These are phyloP conservation scores for Hymenoscyphus infarciens DNA, from an alignment of 2,329 filamentous ascomycete species.

Conservation along the genomic window DNA sequence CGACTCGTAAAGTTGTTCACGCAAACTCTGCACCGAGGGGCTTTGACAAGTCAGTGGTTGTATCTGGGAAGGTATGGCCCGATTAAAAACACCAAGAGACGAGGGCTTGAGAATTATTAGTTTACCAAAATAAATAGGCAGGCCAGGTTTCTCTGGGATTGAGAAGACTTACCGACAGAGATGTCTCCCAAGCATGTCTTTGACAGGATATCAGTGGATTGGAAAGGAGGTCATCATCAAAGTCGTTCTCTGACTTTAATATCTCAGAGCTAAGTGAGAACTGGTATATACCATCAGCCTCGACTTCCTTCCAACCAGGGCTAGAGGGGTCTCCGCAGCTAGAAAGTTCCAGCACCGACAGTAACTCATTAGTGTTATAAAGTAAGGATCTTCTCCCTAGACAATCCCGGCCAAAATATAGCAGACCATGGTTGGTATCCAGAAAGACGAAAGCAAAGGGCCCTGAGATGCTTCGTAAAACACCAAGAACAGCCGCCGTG, in stretches of 20 bases:
- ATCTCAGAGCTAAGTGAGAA: constrained; percentile 21
- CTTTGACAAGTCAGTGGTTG: constrained; percentile 41
- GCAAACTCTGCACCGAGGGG: constrained; percentile 50
- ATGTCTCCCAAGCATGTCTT: constrained; percentile 16
- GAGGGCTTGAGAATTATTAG: constrained; percentile 14
- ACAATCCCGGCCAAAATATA: constrained; percentile 85
- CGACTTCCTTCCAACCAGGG: constrained; percentile 70
- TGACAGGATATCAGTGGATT: constrained; percentile 15
- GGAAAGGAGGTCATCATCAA: constrained; percentile 2
- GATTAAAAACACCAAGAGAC: constrained; percentile 33
- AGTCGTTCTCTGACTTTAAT: not conserved
- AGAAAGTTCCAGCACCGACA: constrained; percentile 55
- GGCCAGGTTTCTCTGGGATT: not conserved
- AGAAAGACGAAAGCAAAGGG: constrained; percentile 89
- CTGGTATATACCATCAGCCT: constrained; percentile 74
- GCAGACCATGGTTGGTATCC: constrained; percentile 54
- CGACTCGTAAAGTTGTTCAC: constrained; percentile 54
- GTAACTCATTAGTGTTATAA: constrained; percentile 43
- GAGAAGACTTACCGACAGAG: constrained; percentile 12
- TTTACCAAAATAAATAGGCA: not conserved
- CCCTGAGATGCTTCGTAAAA: constrained; percentile 64
- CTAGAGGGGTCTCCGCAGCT: constrained; percentile 61
- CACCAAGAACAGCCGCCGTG: constrained; percentile 43
- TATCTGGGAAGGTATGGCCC: constrained; percentile 37
- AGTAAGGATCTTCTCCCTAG: constrained; percentile 83